phyloP scores from a whole-genome alignment of 1,284 basidiomycete genomes.

The Neonothopanus nambi region DNA sequence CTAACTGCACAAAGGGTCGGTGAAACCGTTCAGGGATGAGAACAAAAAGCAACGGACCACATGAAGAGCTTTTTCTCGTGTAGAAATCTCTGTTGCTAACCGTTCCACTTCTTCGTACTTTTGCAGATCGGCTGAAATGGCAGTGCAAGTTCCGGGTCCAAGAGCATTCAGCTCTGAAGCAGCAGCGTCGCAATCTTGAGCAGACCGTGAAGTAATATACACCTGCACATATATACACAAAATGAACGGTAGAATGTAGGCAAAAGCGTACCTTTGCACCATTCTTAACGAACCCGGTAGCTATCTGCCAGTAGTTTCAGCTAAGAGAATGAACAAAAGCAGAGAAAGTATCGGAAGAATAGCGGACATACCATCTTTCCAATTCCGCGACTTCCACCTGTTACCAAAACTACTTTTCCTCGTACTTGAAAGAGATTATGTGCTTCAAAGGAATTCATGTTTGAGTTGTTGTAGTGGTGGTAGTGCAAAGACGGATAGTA shows the following conservation, averaged over 20 bases:
- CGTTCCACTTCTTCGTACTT: slow-evolving; percentile 57
- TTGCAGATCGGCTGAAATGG: slow-evolving; percentile 63
- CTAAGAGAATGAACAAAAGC: too few relatives aligned
- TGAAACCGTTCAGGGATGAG: background rate
- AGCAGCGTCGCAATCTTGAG: slow-evolving; percentile 55
- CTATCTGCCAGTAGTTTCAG: slow-evolving; percentile 46
- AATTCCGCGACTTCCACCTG: slow-evolving; percentile 72
- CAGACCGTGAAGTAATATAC: slow-evolving; percentile 68
- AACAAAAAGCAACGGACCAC: slow-evolving; percentile 28
- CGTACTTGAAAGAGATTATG: slow-evolving; percentile 57
- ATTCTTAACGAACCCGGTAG: slow-evolving; percentile 64
- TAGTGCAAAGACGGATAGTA: too few relatives aligned
- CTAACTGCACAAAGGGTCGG: slow-evolving; percentile 32
- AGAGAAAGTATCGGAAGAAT: background rate
- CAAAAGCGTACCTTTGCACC: slow-evolving; percentile 53
- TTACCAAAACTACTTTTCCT: slow-evolving; percentile 65
- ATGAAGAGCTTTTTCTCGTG: slow-evolving; percentile 55
- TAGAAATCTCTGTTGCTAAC: slow-evolving; percentile 51
- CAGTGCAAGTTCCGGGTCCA: slow-evolving; percentile 58
- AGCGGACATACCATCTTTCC: slow-evolving; percentile 60
- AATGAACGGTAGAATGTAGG: background rate
- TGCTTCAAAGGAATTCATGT: slow-evolving; percentile 41
- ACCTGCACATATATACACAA: slow-evolving; percentile 39
- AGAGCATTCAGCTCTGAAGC: slow-evolving; percentile 54
- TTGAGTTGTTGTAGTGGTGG: background rate